These are phyloP conservation scores for Talaromyces sp. DNA, from an alignment of 2,329 filamentous ascomycete species.

Conservation along the genomic window DNA sequence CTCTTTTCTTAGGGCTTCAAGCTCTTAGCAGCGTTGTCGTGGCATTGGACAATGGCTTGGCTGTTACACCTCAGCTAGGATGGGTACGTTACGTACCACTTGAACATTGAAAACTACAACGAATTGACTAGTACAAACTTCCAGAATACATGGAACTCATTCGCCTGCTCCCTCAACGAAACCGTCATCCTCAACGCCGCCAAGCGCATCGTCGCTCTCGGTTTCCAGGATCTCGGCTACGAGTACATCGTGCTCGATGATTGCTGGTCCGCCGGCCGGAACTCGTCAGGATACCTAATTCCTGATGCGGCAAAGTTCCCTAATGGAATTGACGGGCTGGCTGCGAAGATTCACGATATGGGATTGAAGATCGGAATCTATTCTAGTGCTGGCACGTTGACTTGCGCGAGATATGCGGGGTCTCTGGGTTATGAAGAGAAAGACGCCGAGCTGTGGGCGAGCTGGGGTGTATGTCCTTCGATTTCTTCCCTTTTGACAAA, in stretches of 20 bases:
- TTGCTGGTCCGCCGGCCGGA: conserved; percentile 47
- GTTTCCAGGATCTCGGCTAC: conserved; percentile 43
- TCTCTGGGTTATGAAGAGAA: conserved; percentile 47
- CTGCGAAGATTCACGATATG: conserved; percentile 43
- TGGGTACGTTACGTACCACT: conserved; percentile 3
- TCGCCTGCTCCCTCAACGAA: conserved; percentile 42
- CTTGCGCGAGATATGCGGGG: conserved; percentile 34
- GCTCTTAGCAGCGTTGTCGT: neutral
- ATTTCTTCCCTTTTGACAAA: too few species aligned
- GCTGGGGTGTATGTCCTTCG: conserved; percentile 42
- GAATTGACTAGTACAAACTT: neutral
- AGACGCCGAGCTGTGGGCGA: conserved; percentile 49
- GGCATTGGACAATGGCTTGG: conserved; percentile 7
- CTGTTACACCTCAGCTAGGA: conserved; percentile 10
- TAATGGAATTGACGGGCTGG: conserved; percentile 44
- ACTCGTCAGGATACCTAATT: conserved; percentile 39
- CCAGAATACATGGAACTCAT: conserved; percentile 36
- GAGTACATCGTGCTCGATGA: conserved; percentile 49
- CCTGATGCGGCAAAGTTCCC: conserved; percentile 42
- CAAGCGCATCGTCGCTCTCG: conserved; percentile 36
- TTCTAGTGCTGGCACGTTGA: conserved; percentile 31
- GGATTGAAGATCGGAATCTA: conserved; percentile 53
- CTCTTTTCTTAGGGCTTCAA: neutral
- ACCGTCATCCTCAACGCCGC: conserved; percentile 41
- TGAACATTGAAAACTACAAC: neutral